Base-by-base conservation (phyloP, 768 basidiomycete genomes). In the Termitomyces sp. region DNA sequence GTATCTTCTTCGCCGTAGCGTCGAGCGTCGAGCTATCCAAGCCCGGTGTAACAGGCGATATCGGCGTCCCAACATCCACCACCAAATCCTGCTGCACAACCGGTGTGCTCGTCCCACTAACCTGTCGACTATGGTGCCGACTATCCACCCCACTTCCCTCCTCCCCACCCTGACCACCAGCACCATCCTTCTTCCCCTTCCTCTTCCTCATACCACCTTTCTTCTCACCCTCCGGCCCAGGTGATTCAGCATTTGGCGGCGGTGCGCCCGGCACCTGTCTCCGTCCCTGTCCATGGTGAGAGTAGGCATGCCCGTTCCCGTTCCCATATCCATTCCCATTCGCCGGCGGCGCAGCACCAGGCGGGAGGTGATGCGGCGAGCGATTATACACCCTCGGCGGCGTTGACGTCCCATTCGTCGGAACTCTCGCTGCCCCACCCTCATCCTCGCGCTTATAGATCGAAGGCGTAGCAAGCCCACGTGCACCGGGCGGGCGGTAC, bases 391-490 rank as follows among this genome's bases (percentile, higher is more conserved):
- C 77, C 58, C 88, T 77, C 35, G 86, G 84, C 4, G 90, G 89
- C 13, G 89, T 90, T 38, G 83, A 79, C 20, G 75, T 79, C 22
- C 78, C 75, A 62, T 74, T 77, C 7, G 75, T 76, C 57, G 82
- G 81, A n/a, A 78, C 70, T 18, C 75, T 78, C 8, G 86, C 80
- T 2, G 79, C 75, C 2, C 89, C 92, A 42, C 91, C 92, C 68
- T 96, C 94, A 64, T 97, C 96, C 71, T 95, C 93, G 18, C 96
- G 84, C 75, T 91, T 94, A 79, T 89, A 98, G 39, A 91, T 91
- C 3, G 87, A 81, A 0, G 96, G 94, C 1, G 96, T 95, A 49
- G 90, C 86, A 0, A 91, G 81, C 0, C 96, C 96, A 6, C 96
- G 84, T 1, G 95, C 94, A 12, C 95, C 95, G 12, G 95, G 96